A percentile compares a stretch with the other conserved stretches of the same genome.
Evolutionary conservation across 1,139 yeast genomes (phyloP).

Genomic region (Blastobotrys buckinghamii): DNA sequence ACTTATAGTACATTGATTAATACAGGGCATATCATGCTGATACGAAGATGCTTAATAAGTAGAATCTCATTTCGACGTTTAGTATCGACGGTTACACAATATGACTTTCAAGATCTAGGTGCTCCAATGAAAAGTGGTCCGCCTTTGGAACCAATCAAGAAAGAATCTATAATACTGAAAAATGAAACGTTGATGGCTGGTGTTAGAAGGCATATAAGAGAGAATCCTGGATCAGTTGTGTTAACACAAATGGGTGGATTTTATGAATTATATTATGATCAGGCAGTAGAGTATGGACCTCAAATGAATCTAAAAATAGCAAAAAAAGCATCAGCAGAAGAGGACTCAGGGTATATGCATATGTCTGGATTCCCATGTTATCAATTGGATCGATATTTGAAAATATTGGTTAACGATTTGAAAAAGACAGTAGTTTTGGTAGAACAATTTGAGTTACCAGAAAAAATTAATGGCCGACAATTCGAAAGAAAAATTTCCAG

Average conservation of each 20-base stretch:
- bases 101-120: conserved; percentile 3
- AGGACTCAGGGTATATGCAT: conserved; percentile 44
- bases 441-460: conserved; percentile 46
- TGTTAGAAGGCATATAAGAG: conserved; percentile 41
- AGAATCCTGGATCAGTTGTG: conserved; percentile 63
- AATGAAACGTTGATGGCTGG: conserved; percentile 4
- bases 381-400: conserved; percentile 68
- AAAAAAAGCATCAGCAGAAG: conserved; percentile 35
- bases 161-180: not conserved
- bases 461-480: conserved; percentile 3
- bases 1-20: too few relatives aligned
- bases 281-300: conserved; percentile 71
- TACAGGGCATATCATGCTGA: too few relatives aligned
- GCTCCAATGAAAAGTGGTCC: not conserved
- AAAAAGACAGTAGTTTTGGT: conserved; percentile 72
- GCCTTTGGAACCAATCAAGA: not conserved
- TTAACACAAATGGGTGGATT: conserved; percentile 87
- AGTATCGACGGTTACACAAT: not conserved
- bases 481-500: conserved; percentile 59
- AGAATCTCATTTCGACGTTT: too few relatives aligned
- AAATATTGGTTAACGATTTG: conserved; percentile 62
- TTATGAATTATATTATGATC: conserved; percentile 68
- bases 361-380: conserved; percentile 89
- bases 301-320: conserved; percentile 60
- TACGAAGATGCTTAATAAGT: not conserved